These are phyloP conservation scores for Ceriops decandra DNA, from an alignment of 345 rosid genomes.

Conservation along the genomic window DNA sequence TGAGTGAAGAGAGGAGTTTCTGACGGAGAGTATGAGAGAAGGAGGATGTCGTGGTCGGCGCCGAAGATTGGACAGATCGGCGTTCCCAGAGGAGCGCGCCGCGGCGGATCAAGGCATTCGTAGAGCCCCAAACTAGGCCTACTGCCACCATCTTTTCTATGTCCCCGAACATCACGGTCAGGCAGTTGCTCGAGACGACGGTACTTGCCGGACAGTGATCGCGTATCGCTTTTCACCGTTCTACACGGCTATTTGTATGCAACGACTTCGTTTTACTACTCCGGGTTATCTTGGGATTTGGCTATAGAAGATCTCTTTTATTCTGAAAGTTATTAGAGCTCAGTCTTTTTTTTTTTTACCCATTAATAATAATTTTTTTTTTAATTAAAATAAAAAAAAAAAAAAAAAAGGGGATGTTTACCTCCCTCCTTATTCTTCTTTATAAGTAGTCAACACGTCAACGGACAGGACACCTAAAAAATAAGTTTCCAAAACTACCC, in stretches of 20 bases:
- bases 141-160: conserved; percentile 81
- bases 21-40: conserved; percentile 27
- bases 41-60: not conserved
- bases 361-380: no score
- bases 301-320: no score
- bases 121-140: conserved; percentile 90
- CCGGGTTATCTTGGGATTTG: no score
- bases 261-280: no score
- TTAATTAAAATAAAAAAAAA: no score
- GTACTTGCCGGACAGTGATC: not conserved
- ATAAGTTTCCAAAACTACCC: conserved; percentile 27
- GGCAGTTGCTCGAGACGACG: not conserved
- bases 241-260: no score
- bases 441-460: not conserved
- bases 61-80: conserved; percentile 16
- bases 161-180: conserved; percentile 45
- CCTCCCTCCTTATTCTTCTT: no score
- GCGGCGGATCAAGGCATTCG: conserved; percentile 83
- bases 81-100: conserved; percentile 85
- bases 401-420: no score
- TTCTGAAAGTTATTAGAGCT: no score
- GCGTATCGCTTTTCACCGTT: no score
- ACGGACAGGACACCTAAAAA: no score
- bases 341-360: no score
- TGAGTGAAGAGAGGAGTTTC: conserved; percentile 38